Evolutionary conservation across 345 rosid genomes (phyloP).

Genomic region (Litchi chinensis): DNA sequence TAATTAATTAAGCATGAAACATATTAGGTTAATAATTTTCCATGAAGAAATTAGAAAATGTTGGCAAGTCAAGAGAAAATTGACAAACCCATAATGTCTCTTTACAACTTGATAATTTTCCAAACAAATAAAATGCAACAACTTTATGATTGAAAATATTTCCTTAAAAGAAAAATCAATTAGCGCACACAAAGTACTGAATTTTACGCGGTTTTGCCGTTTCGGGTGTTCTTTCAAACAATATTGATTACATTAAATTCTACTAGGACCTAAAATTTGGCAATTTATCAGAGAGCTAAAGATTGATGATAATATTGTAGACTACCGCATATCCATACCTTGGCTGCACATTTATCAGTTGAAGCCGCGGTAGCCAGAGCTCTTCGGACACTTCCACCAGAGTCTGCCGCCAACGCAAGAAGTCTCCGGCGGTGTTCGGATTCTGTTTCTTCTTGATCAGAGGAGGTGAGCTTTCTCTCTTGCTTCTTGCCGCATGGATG

Average conservation of each 20-base stretch:
- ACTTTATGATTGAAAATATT: neutral
- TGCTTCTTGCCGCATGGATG: slow-evolving; percentile 59
- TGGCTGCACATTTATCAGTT: slow-evolving; percentile 48
- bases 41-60: no score
- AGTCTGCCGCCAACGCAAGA: slow-evolving; percentile 25
- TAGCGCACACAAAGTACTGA: neutral
- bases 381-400: slow-evolving; percentile 44
- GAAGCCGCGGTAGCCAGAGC: slow-evolving; percentile 48
- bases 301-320: no score
- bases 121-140: no score
- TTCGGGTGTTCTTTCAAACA: no score
- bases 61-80: no score
- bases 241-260: neutral
- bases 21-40: no score
- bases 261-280: neutral
- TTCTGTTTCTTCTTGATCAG: slow-evolving; percentile 12
- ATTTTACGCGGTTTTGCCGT: neutral
- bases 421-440: slow-evolving; percentile 54
- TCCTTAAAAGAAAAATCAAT: neutral
- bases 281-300: neutral
- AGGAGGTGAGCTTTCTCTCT: neutral
- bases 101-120: no score
- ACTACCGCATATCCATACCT: slow-evolving; percentile 29
- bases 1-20: no score
- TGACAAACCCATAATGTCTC: no score